A percentile compares a stretch with the other conserved stretches of the same genome.
Conservation (phyloP, 805 yeast genomes). For the Schwanniomyces vanrijiae region DNA sequence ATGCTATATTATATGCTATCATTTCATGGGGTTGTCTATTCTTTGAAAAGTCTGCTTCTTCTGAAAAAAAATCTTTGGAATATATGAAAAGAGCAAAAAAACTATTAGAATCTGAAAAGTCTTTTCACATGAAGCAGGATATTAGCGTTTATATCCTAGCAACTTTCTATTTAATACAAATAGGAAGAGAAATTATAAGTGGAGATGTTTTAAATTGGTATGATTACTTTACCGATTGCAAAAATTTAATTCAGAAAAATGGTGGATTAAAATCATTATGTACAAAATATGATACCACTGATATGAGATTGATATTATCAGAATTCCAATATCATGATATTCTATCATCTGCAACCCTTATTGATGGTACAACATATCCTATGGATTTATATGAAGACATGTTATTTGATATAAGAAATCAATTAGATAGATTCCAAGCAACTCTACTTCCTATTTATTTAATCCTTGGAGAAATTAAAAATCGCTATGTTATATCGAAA, state of each 20-base stretch:
- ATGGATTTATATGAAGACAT: slow-evolving; percentile 10
- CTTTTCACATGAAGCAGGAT: slow-evolving; percentile 11
- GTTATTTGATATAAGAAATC: neutral
- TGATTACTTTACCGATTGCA: slow-evolving; percentile 6
- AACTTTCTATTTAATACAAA: slow-evolving; percentile 23
- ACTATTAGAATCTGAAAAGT: neutral
- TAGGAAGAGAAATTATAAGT: slow-evolving; percentile 32
- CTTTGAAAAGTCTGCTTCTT: neutral
- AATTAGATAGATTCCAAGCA: slow-evolving; percentile 24
- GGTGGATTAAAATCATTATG: slow-evolving; percentile 5
- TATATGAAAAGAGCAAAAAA: neutral
- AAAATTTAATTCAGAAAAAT: slow-evolving; percentile 7
- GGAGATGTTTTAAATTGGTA: slow-evolving; percentile 25
- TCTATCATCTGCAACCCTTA: slow-evolving; percentile 11
- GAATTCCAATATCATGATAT: slow-evolving; percentile 13
- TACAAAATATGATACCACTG: slow-evolving; percentile 3
- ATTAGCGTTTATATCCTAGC: slow-evolving; percentile 14
- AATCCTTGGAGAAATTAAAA: slow-evolving; percentile 14
- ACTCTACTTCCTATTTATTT: slow-evolving; percentile 5
- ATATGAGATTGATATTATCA: slow-evolving; percentile 8
- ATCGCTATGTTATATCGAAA: neutral
- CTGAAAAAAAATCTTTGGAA: neutral
- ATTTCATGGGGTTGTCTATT: slow-evolving; percentile 62
- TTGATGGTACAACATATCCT: slow-evolving; percentile 21
- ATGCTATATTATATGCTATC: slow-evolving; percentile 49